Base-by-base conservation (phyloP, 768 basidiomycete species). In the Suillus spraguei region DNA sequence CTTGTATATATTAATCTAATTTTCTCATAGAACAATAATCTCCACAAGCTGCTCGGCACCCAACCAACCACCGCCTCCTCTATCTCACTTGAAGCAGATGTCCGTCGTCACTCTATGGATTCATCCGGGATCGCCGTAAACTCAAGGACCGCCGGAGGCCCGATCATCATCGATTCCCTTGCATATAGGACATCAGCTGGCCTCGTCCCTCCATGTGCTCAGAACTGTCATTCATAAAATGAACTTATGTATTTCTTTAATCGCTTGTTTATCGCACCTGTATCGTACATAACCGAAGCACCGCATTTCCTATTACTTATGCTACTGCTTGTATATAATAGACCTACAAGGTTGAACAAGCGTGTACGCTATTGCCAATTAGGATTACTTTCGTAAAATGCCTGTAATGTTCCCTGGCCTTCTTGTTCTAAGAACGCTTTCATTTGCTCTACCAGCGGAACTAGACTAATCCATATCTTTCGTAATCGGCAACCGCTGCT, bases 61-160 rank as follows among this genome's bases (percentile, higher is more conserved):
- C 67, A 71, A 39, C 64, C 71, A 0, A 68, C 59, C 13, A 46
- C 67, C 1, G 61, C 68, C 0, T 73, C 75, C 11, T 63, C 74
- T 10, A 66, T 74, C 63, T 62, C 66, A 0, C 74, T 76, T 59
- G 74, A 75, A 60, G 74, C 74, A 22, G 74, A 75, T 41, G 75
- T 75, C 5, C 74, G 74, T 8, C 76, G 74, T 52, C 74, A 75
- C 56, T 76, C 74, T 2, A 69, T 76, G 49, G 74, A 75, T 39
- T 64, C 69, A 28, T 74, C 74, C 22, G 73, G 72, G 7, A 73
- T 74, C 55, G 74, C 14, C 44, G 69, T 74, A 71, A 68, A 67
- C n/a, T 39, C 74, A 32, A 71, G 56, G 24, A 41, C 10, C 16
- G 24, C 38, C 22, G 16, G 17, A 7, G 24, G 17, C 16, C 55